A percentile compares a stretch with the other conserved stretches of the same genome.
Evolutionary conservation across 345 rosid genomes (phyloP).

Genomic region (Eucalyptus marginata): DNA sequence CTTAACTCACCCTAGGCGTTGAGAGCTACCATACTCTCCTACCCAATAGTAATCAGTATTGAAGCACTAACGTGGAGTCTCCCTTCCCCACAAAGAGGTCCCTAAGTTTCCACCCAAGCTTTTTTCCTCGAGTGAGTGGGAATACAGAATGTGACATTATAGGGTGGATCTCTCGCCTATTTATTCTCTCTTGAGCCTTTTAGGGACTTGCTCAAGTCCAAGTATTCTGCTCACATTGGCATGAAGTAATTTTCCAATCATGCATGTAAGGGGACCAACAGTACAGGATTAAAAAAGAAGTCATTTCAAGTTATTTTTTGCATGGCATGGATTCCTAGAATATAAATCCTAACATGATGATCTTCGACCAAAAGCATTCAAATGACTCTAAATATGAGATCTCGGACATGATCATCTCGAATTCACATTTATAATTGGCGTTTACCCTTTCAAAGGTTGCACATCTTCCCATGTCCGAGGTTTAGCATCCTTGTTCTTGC

Average conservation of each 20-base stretch:
- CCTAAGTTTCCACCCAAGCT: rapidly evolving
- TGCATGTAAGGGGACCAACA: rapidly evolving
- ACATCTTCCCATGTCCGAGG: conserved; percentile 80
- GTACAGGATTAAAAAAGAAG: background rate
- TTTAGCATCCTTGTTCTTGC: conserved; percentile 7
- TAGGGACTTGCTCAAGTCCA: rapidly evolving
- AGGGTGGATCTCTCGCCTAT: no score
- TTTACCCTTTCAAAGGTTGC: conserved; percentile 69
- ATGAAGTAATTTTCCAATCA: background rate
- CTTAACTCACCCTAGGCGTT: rapidly evolving
- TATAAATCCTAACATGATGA: background rate
- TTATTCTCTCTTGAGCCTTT: no score
- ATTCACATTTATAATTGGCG: no score
- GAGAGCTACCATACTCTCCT: no score
- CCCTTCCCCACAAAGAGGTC: no score
- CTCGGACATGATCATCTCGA: no score
- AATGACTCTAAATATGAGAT: background rate
- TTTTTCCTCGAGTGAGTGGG: rapidly evolving
- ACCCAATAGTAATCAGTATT: rapidly evolving
- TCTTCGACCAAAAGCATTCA: background rate
- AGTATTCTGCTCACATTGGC: background rate
- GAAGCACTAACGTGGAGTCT: no score
- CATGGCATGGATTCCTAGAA: background rate
- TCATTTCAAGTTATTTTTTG: background rate
- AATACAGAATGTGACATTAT: rapidly evolving